These are phyloP conservation scores for Sarocladium kiliense DNA, from an alignment of 2,329 filamentous ascomycete genomes.

Conservation along the genomic window DNA sequence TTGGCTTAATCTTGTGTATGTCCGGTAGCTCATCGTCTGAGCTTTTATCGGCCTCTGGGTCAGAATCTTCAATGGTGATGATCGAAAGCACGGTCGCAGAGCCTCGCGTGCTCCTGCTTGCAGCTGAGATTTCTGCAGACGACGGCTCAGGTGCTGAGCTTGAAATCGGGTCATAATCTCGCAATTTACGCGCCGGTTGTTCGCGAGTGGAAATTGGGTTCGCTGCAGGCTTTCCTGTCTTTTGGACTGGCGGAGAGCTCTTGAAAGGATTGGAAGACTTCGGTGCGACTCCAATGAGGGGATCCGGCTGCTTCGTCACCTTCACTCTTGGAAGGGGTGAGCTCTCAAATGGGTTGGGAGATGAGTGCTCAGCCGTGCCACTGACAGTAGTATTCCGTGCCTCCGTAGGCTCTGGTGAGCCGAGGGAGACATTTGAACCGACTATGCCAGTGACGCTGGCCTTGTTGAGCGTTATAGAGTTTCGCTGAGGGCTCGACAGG, in stretches of 20 bases:
- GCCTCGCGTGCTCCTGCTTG: too few species aligned
- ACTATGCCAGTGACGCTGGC: background rate
- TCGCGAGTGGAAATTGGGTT: background rate
- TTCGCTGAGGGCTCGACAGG: background rate
- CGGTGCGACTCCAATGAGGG: background rate
- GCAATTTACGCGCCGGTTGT: background rate
- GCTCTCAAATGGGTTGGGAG: conserved; percentile 29
- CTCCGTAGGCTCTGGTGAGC: background rate
- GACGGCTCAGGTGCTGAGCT: conserved; percentile 42
- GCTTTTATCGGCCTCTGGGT: conserved; percentile 14
- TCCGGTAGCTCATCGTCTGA: conserved; percentile 47
- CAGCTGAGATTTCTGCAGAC: background rate
- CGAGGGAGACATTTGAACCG: background rate
- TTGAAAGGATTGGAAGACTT: conserved; percentile 14
- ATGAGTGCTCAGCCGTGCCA: background rate
- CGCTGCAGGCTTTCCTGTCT: background rate
- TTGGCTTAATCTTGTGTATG: conserved; percentile 29
- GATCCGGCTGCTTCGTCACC: background rate
- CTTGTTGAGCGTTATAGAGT: background rate
- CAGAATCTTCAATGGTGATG: conserved; percentile 21
- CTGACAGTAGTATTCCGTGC: background rate
- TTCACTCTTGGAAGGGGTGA: conserved; percentile 18
- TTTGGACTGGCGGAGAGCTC: conserved; percentile 10
- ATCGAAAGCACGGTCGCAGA: too few species aligned
- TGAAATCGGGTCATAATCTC: conserved; percentile 36